A percentile compares a stretch with the other conserved stretches of the same genome.
phyloP scores from a whole-genome alignment of 2,329 filamentous ascomycete species.

The Blastomyces emzantsi region DNA sequence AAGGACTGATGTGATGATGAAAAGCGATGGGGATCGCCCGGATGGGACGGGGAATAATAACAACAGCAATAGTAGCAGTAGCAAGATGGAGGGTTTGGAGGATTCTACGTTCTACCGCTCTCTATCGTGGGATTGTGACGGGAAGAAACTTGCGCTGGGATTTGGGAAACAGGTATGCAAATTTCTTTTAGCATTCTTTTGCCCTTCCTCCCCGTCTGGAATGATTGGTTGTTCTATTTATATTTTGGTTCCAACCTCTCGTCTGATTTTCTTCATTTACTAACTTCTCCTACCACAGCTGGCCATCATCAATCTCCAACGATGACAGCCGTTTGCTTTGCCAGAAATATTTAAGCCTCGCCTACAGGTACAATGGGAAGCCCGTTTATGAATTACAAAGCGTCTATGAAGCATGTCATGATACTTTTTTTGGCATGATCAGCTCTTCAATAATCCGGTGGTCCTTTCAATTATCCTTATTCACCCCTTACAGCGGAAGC shows the following conservation, averaged over 20 bases:
- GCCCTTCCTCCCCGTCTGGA: neutral
- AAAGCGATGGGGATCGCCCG: conserved; percentile 24
- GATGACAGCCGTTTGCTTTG: conserved; percentile 21
- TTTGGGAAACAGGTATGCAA: conserved; percentile 40
- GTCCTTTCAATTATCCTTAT: neutral
- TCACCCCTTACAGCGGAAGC: neutral
- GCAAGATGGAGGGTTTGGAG: conserved; percentile 28
- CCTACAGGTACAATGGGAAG: no score
- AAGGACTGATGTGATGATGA: conserved; percentile 19
- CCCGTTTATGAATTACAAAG: neutral
- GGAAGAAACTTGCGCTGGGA: conserved; percentile 45
- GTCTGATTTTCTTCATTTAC: neutral
- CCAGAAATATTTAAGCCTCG: neutral
- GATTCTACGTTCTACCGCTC: conserved; percentile 29
- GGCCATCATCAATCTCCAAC: conserved; percentile 34
- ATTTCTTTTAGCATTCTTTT: conserved; percentile 1
- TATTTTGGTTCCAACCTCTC: neutral
- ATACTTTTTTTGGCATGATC: neutral
- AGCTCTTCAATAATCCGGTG: neutral
- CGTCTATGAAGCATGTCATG: neutral
- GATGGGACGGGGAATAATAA: conserved; percentile 19
- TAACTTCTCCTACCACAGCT: conserved; percentile 20
- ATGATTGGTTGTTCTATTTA: no score
- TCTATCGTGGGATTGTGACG: conserved; percentile 46
- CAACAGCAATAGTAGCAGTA: conserved; percentile 13